Percentiles rank a stretch among this genome's conserved stretches.
Evolutionary conservation across 208 protist genomes (phyloP).

Genomic region (Leishmania major): DNA sequence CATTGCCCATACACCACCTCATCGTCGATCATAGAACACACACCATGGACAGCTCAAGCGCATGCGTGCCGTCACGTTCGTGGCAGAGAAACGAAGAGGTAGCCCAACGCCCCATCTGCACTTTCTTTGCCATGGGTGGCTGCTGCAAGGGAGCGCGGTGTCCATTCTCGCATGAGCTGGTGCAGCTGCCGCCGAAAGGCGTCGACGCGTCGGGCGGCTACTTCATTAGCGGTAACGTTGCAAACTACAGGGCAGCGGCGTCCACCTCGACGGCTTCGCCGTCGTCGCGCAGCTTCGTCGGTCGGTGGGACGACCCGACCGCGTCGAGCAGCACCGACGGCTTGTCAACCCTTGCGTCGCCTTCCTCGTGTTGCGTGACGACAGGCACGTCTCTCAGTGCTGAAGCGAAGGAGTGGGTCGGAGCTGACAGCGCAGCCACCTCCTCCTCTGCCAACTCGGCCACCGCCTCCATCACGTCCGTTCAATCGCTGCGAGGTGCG

Average conservation of each 20-base stretch:
- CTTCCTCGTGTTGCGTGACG: slow-evolving; percentile 25
- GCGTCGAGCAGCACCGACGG: slow-evolving; percentile 31
- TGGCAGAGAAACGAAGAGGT: background rate
- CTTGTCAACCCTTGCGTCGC: slow-evolving; percentile 32
- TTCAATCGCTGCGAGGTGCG: slow-evolving; percentile 9
- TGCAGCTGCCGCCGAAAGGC: slow-evolving; percentile 42
- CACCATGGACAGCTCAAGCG: background rate
- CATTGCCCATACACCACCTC: background rate
- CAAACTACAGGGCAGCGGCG: slow-evolving; percentile 37
- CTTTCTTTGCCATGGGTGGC: slow-evolving; percentile 59
- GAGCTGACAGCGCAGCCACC: slow-evolving; percentile 1
- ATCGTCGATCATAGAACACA: background rate
- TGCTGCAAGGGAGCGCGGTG: slow-evolving; percentile 41
- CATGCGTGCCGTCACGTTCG: background rate
- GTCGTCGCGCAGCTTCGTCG: slow-evolving; percentile 17
- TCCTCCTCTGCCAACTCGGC: slow-evolving; percentile 9
- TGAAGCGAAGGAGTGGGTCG: slow-evolving; percentile 31
- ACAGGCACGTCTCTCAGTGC: slow-evolving; percentile 25
- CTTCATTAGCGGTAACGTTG: slow-evolving; percentile 52
- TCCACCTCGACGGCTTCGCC: background rate
- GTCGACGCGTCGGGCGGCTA: slow-evolving; percentile 46
- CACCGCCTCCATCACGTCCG: slow-evolving; percentile 5
- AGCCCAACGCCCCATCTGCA: slow-evolving; percentile 36
- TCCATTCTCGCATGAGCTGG: slow-evolving; percentile 48
- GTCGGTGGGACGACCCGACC: slow-evolving; percentile 20